Conservation (phyloP, 164 flowering plant species). For the Platanus orientalis region DNA sequence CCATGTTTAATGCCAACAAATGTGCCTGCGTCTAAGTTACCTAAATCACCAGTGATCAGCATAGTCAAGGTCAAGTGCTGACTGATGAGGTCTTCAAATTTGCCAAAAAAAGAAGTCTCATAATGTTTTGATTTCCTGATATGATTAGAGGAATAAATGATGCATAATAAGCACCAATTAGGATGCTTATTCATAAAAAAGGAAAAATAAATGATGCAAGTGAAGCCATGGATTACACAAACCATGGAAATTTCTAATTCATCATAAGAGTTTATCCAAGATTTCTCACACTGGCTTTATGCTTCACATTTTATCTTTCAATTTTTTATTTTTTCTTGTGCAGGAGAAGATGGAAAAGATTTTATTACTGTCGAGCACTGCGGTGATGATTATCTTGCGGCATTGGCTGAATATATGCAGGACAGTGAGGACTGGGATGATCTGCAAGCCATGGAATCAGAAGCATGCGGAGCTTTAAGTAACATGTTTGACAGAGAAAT, state of each 20-base stretch:
- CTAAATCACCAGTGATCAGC: background rate
- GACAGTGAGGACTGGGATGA: slow-evolving; percentile 95
- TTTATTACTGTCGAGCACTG: slow-evolving; percentile 90
- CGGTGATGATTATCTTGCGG: slow-evolving; percentile 88
- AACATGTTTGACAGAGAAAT: slow-evolving; percentile 42
- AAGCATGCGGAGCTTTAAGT: slow-evolving; percentile 69
- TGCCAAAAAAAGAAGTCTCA: background rate
- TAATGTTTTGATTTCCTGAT: background rate
- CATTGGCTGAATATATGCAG: slow-evolving; percentile 66
- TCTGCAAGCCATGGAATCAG: slow-evolving; percentile 69
- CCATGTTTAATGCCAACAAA: background rate
- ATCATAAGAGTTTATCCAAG: background rate
- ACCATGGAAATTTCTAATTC: background rate
- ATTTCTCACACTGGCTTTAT: background rate
- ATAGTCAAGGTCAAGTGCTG: background rate
- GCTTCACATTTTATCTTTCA: background rate
- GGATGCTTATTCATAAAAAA: too few relatives aligned
- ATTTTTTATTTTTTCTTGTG: slow-evolving; percentile 9
- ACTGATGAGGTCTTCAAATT: background rate
- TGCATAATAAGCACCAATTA: too few relatives aligned
- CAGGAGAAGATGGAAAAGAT: slow-evolving; percentile 89
- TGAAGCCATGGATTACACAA: background rate
- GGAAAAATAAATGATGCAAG: background rate
- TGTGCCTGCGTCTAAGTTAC: background rate
- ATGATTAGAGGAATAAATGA: background rate